phyloP scores from a whole-genome alignment of 1,284 basidiomycete genomes.

The Xanthoconium separans region DNA sequence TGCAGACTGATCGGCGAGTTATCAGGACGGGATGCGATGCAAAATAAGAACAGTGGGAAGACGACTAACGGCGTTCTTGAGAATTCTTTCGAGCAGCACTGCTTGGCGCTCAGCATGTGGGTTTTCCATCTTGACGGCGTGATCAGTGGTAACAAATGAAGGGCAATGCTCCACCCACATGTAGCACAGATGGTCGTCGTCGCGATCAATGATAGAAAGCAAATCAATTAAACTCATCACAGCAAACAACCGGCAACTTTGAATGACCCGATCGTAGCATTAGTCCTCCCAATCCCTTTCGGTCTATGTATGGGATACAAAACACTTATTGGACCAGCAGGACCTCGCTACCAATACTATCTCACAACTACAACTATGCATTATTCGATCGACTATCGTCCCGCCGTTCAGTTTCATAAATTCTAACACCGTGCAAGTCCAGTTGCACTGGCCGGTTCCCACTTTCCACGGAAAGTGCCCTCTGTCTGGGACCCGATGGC shows the following conservation, averaged over 20 bases:
- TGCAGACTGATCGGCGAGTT: slow-evolving; percentile 53
- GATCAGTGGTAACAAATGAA: slow-evolving; percentile 1
- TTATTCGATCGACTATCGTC: not conserved
- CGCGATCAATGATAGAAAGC: not conserved
- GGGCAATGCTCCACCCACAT: not conserved
- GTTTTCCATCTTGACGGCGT: slow-evolving; percentile 67
- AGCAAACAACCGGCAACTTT: too few relatives aligned
- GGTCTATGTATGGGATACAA: not conserved
- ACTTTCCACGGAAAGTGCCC: slow-evolving; percentile 27
- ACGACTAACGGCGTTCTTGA: slow-evolving; percentile 79
- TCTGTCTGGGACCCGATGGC: slow-evolving; percentile 35
- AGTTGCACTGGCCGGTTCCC: slow-evolving; percentile 33
- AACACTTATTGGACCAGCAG: slow-evolving; percentile 8
- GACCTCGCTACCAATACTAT: slow-evolving; percentile 5
- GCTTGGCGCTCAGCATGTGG: slow-evolving; percentile 91
- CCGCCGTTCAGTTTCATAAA: not conserved
- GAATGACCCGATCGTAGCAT: not conserved
- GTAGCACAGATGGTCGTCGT: not conserved
- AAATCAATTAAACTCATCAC: not conserved
- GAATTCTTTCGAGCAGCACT: slow-evolving; percentile 83
- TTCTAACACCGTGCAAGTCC: slow-evolving; percentile 32
- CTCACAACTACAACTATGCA: not conserved
- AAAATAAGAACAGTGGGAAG: not conserved
- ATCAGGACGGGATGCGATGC: not conserved
- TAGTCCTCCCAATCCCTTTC: slow-evolving; percentile 24